Conservation (phyloP, 345 rosid genomes). For the Brassica incana region DNA sequence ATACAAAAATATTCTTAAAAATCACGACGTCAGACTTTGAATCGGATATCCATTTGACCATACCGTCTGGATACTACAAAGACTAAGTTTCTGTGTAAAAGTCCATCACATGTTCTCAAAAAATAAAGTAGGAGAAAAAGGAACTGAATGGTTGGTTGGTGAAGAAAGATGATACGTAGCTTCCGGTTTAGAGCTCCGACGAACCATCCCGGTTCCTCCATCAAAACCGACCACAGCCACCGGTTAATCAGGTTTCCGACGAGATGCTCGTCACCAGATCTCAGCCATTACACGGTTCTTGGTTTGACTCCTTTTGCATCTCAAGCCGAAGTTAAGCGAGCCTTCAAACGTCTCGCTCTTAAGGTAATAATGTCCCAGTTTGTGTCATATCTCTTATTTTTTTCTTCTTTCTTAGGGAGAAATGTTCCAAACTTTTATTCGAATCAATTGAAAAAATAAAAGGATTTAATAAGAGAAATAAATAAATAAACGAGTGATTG, state of each 20-base stretch:
- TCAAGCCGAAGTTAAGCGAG: slow-evolving; percentile 36
- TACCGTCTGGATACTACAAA: slow-evolving; percentile 15
- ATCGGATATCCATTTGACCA: slow-evolving; percentile 29
- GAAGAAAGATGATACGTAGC: slow-evolving; percentile 34
- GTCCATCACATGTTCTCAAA: slow-evolving; percentile 6
- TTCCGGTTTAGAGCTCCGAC: slow-evolving; percentile 30
- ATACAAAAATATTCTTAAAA: neutral
- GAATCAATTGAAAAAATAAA: slow-evolving; percentile 1
- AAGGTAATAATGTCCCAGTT: slow-evolving; percentile 11
- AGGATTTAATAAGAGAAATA: neutral
- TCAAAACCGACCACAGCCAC: neutral
- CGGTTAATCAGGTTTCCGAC: slow-evolving; percentile 16
- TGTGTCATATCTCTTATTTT: neutral
- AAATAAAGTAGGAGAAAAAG: neutral
- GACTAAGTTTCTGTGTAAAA: slow-evolving; percentile 1
- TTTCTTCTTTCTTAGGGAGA: neutral
- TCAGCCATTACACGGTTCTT: slow-evolving; percentile 34
- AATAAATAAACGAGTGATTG: neutral
- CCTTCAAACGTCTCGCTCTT: slow-evolving; percentile 42
- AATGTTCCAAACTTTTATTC: neutral
- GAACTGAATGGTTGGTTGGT: slow-evolving; percentile 13
- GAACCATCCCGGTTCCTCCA: slow-evolving; percentile 17
- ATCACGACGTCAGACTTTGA: slow-evolving; percentile 6
- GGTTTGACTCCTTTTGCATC: slow-evolving; percentile 40
- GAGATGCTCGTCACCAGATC: slow-evolving; percentile 19